Evolutionary conservation across 2,329 filamentous ascomycete genomes (phyloP).

Genomic region (Aspergillus intermedius): DNA sequence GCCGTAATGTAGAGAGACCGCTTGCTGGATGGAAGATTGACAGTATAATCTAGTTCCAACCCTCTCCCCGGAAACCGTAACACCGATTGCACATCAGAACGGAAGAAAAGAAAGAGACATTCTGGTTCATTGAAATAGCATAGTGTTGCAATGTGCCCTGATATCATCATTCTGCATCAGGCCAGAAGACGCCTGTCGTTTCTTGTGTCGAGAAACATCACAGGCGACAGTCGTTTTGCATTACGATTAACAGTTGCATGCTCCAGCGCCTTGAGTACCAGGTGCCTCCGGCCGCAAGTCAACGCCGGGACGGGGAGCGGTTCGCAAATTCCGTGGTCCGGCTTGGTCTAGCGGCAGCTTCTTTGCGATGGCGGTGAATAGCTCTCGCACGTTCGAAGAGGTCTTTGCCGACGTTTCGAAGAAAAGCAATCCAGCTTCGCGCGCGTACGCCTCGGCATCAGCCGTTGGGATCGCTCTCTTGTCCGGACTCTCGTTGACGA

Average conservation of each 20-base stretch:
- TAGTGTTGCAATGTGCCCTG: neutral
- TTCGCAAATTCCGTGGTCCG: conserved; percentile 77
- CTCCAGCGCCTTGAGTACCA: conserved; percentile 52
- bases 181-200: neutral
- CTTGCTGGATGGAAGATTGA: conserved; percentile 9
- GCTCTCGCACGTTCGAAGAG: conserved; percentile 86
- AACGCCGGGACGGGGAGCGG: conserved; percentile 57
- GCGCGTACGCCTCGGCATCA: conserved; percentile 91
- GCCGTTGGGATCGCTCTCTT: conserved; percentile 85
- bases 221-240: neutral
- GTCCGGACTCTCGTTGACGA: conserved; percentile 88
- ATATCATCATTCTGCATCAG: neutral
- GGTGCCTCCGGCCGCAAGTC: conserved; percentile 60
- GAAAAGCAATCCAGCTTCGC: conserved; percentile 88
- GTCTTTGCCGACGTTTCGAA: conserved; percentile 99
- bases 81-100: neutral
- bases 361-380: conserved; percentile 97
- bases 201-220: neutral
- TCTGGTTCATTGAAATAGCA: neutral
- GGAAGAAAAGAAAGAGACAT: neutral
- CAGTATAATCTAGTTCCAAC: conserved; percentile 4
- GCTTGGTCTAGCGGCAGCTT: conserved; percentile 94
- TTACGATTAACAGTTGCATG: conserved; percentile 56
- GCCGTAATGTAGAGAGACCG: conserved; percentile 6
- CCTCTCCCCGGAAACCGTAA: neutral